Evolutionary conservation across 768 basidiomycete species (phyloP), one percentile per base, ranked within the genome.

Genomic region (Wakefieldia striispora): DNA sequence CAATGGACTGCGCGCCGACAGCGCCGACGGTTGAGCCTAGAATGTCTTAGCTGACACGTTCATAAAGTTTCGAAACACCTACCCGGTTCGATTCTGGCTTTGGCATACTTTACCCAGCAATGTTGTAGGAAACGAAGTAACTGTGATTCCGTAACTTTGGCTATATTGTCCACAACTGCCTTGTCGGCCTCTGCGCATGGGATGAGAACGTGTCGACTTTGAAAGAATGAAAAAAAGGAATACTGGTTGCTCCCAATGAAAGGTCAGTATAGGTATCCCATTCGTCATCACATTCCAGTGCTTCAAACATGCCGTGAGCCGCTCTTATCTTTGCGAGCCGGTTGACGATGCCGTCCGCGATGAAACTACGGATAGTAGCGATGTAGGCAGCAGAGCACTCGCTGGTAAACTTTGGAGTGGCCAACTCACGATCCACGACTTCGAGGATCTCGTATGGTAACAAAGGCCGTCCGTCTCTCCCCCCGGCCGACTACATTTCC

Each of bases 1-100:
- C 97, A 56, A 99, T 98, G 1, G 97, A 98, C 64, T 99, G 97
- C 6, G 97, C 97, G 4, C 95, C 97, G 36, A 99, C 93, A 26
- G 97, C 97, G 24, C 97, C 97, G 17, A 99, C 97, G 17, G 97
- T 98, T 0, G 95, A 97, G 10, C 95, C 94, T 91, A 43, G 26
- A 39, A 3, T 14, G 3, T 4, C 12, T 48, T 31, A 47, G 29
- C 3, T 4, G 4, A 13, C 29, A 12, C 2, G 10, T n/a, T 21
- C 29, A 35, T 10, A 23, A 7, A 6, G 19, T 38, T 44, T 16
- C 46, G 49, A 19, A 45, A 11, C 16, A 43, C 63, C 35, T 45
- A 88, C 91, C 91, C 49, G 97, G 97, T 70, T 98, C 97, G 56
- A 98, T 95, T 61, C 94, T 90, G 8, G 97, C 93, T 67, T 88